Evolutionary conservation across 2,329 filamentous ascomycete genomes (phyloP), one percentile per base, ranked within the genome.

Genomic region (Xylaria sp.): DNA sequence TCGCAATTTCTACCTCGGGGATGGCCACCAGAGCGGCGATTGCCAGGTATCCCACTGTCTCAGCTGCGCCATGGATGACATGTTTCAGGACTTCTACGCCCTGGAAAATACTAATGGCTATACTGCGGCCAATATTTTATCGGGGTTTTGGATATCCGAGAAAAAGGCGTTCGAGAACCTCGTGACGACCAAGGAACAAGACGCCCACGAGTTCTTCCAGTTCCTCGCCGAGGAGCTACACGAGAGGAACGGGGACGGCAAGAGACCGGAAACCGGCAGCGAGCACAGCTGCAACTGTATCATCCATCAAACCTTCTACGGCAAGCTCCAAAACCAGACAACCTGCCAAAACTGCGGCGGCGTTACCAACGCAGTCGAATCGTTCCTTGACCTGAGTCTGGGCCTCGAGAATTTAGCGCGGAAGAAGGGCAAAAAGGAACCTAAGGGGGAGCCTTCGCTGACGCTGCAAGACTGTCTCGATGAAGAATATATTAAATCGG

Each of bases 191-290:
- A 93, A 94, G 76, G 95, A 98, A 81, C 95, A 98, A 82, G 95
- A 98, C 78, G 95, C 95, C 0, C 95, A 98, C 78, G 95, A 98
- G 79, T 98, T 97, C 82, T 97, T 98, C 80, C 94, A 97, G 78
- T 98, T 97, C 77, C 88, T 98, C 41, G 91, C 97, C 44, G 95
- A 98, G 82, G 93, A 96, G 75, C 86, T 99, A 18, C 95, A 98
- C 78, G 89, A 92, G 77, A 88, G 94, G 50, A 96, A 94, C 74
- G 90, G 90, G 15, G 90, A 92, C 72, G 87, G 88, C 48, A 91
- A 90, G 77, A 87, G 84, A 74, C 87, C 87, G 37, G 88, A 86
- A 78, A 87, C 78, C 60, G 87, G 83, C 70, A 88, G 85, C 72
- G 87, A 89, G 76, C 87, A 89, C 76, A 88, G 82, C 74, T 98